These are phyloP conservation scores for Eryngium alpinum DNA, from an alignment of 140 eudicot species.

Conservation along the genomic window DNA sequence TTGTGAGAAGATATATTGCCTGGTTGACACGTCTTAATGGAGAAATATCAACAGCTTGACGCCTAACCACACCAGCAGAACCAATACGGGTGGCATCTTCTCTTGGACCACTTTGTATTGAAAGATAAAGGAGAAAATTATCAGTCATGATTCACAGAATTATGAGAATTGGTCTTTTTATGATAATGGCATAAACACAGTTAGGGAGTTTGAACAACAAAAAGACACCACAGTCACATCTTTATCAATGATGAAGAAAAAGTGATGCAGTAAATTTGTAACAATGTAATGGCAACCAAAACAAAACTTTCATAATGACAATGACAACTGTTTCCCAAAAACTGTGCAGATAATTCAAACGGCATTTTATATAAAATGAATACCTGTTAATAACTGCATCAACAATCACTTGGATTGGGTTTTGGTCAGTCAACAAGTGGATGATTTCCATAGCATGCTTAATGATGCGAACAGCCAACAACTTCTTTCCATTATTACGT, in stretches of 20 bases:
- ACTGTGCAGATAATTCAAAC: no score
- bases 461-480: slow-evolving; percentile 49
- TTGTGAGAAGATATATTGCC: slow-evolving; percentile 50
- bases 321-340: no score
- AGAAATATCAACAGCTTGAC: slow-evolving; percentile 60
- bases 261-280: no score
- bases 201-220: background rate
- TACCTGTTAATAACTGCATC: slow-evolving; percentile 64
- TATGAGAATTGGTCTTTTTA: background rate
- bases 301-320: no score
- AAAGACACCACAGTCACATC: background rate
- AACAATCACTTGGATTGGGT: slow-evolving; percentile 58
- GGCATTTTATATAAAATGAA: background rate
- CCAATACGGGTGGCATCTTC: slow-evolving; percentile 67
- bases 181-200: no score
- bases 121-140: background rate
- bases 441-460: slow-evolving; percentile 67
- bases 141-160: background rate
- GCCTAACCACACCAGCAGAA: slow-evolving; percentile 60
- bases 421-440: slow-evolving; percentile 47
- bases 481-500: slow-evolving; percentile 55
- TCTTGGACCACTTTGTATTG: slow-evolving; percentile 40
- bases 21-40: slow-evolving; percentile 61
- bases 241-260: no score
- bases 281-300: no score